Evolutionary conservation across 352 stramenopile species (phyloP).

Genomic region (Vaucheria bursata): DNA sequence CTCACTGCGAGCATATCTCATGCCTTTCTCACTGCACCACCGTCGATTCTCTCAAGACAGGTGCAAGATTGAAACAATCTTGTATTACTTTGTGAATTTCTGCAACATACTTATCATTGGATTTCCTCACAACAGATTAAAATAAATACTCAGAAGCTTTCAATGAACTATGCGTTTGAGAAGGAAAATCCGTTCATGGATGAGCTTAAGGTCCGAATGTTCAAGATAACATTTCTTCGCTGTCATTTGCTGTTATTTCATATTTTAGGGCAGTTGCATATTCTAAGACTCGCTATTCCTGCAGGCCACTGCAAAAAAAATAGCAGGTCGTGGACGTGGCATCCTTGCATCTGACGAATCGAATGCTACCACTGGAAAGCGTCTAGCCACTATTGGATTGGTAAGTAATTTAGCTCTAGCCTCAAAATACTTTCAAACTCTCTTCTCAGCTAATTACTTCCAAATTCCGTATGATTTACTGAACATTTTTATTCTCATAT

Average conservation of each 20-base stretch:
- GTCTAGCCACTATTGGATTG: conserved; percentile 51
- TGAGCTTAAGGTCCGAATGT: conserved; percentile 39
- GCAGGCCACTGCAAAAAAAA: conserved; percentile 39
- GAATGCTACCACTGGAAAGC: conserved; percentile 54
- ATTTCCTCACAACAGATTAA: too few relatives aligned
- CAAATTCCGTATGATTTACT: not conserved
- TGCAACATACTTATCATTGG: too few relatives aligned
- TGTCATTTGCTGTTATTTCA: not conserved
- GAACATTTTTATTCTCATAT: too few relatives aligned
- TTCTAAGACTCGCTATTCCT: not conserved
- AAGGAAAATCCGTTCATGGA: conserved; percentile 43
- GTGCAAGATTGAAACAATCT: too few relatives aligned
- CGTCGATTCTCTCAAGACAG: too few relatives aligned
- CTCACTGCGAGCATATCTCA: too few relatives aligned
- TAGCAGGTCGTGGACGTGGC: conserved; percentile 35
- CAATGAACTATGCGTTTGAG: conserved; percentile 27
- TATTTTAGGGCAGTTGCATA: not conserved
- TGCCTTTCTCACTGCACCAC: too few relatives aligned
- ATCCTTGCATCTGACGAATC: conserved; percentile 56
- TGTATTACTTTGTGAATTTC: not conserved
- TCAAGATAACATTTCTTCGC: too few relatives aligned
- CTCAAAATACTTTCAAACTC: not conserved
- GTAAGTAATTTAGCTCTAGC: conserved; percentile 6
- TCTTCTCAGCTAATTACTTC: not conserved
- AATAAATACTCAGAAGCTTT: not conserved